These are phyloP conservation scores for Globisporangium recalcitrans DNA, from an alignment of 352 stramenopile genomes.

Conservation along the genomic window DNA sequence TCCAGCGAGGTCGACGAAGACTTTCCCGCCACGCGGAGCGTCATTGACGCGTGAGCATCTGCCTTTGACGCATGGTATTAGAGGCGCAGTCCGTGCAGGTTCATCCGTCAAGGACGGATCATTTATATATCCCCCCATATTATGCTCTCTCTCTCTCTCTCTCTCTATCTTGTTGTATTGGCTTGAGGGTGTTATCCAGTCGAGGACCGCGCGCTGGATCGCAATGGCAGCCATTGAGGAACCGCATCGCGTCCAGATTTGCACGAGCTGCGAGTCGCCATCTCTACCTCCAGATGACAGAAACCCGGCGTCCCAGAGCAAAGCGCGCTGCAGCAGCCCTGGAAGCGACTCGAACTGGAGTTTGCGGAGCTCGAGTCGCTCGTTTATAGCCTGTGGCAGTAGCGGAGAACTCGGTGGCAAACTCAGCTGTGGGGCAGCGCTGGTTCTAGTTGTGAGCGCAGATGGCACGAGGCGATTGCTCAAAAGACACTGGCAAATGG, in stretches of 20 bases:
- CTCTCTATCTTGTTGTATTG: not conserved
- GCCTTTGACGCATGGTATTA: no score
- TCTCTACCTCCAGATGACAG: not conserved
- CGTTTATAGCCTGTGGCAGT: not conserved
- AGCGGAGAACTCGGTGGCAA: not conserved
- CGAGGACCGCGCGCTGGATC: constrained; percentile 18
- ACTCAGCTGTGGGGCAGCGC: not conserved
- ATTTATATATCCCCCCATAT: no score
- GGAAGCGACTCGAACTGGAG: constrained; percentile 15
- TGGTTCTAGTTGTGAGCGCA: no score
- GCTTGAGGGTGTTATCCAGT: no score
- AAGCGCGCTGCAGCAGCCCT: constrained; percentile 20
- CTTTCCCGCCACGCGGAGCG: constrained; percentile 46
- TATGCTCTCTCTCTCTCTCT: not conserved
- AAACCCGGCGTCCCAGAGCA: constrained; percentile 23
- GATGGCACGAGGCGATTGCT: no score
- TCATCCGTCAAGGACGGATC: not conserved
- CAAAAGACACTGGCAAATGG: no score
- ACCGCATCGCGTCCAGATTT: constrained; percentile 7
- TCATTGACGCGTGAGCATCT: constrained; percentile 19
- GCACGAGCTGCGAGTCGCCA: not conserved
- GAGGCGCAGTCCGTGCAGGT: no score
- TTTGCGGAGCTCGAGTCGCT: not conserved
- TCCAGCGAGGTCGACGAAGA: constrained; percentile 47
- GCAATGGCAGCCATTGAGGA: constrained; percentile 3